Evolutionary conservation across 257 asterid genomes (phyloP).

Genomic region (Gardenia jasminoides): DNA sequence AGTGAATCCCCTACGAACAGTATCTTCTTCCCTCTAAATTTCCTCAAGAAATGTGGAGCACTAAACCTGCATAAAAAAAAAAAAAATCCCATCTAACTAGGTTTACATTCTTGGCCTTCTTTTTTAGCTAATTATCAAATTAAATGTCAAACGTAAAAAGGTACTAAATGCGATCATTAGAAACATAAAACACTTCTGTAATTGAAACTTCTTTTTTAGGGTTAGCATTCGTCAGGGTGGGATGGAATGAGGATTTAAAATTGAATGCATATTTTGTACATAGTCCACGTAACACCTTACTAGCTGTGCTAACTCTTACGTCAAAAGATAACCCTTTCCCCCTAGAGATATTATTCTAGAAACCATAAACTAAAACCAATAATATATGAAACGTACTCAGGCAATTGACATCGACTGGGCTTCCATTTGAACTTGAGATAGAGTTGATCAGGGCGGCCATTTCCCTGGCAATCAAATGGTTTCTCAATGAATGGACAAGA

Average conservation of each 20-base stretch:
- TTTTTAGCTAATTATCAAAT: not conserved
- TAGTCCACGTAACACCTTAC: too few species aligned
- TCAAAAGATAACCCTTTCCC: too few species aligned
- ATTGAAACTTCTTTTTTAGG: not conserved
- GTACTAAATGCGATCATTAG: not conserved
- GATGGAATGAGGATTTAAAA: not conserved
- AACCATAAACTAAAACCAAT: not conserved
- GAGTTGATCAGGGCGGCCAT: constrained; percentile 57
- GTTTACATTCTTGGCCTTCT: not conserved
- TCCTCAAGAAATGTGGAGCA: constrained; percentile 55
- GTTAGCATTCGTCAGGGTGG: not conserved
- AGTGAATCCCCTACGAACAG: constrained; percentile 74
- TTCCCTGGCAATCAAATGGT: constrained; percentile 57
- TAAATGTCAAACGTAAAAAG: not conserved
- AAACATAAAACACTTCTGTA: too few species aligned
- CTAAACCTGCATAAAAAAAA: constrained; percentile 39
- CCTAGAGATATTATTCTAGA: too few species aligned
- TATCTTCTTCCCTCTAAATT: constrained; percentile 54
- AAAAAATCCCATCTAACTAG: not conserved
- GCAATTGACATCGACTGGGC: constrained; percentile 58
- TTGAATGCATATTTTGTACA: not conserved
- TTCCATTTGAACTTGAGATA: constrained; percentile 70
- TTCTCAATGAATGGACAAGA: constrained; percentile 59
- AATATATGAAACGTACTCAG: constrained; percentile 36
- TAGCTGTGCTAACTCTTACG: not conserved